phyloP scores from a whole-genome alignment of 2,329 filamentous ascomycete species.

The Penicillium vulpinum region DNA sequence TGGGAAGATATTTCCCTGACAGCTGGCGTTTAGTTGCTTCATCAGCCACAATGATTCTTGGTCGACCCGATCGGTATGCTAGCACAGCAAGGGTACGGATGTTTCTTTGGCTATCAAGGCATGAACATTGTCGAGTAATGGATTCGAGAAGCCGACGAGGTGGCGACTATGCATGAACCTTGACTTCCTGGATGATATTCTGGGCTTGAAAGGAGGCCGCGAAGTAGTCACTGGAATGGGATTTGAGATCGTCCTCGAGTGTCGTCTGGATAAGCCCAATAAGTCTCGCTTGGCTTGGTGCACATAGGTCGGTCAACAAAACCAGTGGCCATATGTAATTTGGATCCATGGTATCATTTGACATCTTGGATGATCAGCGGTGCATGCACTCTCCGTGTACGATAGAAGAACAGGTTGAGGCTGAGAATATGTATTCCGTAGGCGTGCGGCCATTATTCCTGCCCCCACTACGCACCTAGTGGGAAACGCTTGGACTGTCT shows the following conservation, averaged over 20 bases:
- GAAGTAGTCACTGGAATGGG: background rate
- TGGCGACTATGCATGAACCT: background rate
- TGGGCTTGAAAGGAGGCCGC: background rate
- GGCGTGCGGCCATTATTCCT: background rate
- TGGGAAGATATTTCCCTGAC: background rate
- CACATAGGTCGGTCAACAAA: background rate
- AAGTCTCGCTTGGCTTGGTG: background rate
- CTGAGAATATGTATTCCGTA: background rate
- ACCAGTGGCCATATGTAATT: background rate
- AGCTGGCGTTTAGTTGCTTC: background rate
- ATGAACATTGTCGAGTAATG: background rate
- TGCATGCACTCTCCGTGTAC: background rate
- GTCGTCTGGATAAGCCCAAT: background rate
- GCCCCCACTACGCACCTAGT: background rate
- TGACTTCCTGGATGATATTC: background rate
- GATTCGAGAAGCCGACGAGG: background rate
- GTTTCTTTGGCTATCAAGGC: background rate
- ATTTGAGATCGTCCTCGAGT: background rate
- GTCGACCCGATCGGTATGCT: background rate
- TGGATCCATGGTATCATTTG: background rate
- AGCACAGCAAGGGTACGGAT: background rate
- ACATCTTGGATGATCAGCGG: background rate
- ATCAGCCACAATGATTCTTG: background rate
- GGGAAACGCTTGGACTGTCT: too few species aligned
- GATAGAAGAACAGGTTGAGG: background rate